A percentile compares a stretch with the other conserved stretches of the same genome.
These are phyloP conservation scores for Lentinula lateritia DNA, from an alignment of 768 basidiomycete genomes.

Conservation along the genomic window DNA sequence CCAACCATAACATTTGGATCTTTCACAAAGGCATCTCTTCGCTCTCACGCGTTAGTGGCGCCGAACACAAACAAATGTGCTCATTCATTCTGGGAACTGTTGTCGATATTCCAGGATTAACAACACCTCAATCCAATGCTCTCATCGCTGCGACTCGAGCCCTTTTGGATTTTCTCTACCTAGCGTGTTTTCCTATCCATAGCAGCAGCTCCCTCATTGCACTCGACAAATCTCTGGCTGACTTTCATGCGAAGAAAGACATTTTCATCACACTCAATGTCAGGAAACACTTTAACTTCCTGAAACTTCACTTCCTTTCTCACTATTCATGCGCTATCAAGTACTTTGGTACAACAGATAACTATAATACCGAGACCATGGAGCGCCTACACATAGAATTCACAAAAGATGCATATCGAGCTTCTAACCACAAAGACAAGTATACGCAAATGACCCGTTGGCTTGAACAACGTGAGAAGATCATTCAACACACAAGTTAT, in stretches of 20 bases:
- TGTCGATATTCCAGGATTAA: constrained; percentile 10
- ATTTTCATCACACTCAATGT: constrained; percentile 22
- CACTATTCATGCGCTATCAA: constrained; percentile 18
- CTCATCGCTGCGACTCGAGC: constrained; percentile 17
- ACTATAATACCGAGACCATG: constrained; percentile 22
- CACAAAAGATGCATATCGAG: neutral
- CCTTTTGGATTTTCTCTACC: constrained; percentile 28
- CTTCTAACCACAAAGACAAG: constrained; percentile 23
- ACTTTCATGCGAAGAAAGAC: constrained; percentile 27
- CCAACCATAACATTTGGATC: constrained; percentile 19
- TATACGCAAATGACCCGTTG: constrained; percentile 12
- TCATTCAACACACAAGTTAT: neutral
- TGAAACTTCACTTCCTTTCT: constrained; percentile 19
- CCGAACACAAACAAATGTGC: constrained; percentile 21
- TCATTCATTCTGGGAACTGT: constrained; percentile 18
- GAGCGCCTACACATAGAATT: no score
- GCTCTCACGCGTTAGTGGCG: constrained; percentile 20
- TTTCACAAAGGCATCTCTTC: constrained; percentile 24
- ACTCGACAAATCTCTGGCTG: constrained; percentile 14
- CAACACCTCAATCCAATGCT: neutral
- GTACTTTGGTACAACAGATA: constrained; percentile 17
- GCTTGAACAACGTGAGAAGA: constrained; percentile 2
- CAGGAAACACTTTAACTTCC: constrained; percentile 20
- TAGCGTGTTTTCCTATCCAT: constrained; percentile 24
- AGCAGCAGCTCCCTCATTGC: constrained; percentile 14